Base-by-base conservation (phyloP, 2,329 filamentous ascomycete genomes). In the Calonectria naviculata region DNA sequence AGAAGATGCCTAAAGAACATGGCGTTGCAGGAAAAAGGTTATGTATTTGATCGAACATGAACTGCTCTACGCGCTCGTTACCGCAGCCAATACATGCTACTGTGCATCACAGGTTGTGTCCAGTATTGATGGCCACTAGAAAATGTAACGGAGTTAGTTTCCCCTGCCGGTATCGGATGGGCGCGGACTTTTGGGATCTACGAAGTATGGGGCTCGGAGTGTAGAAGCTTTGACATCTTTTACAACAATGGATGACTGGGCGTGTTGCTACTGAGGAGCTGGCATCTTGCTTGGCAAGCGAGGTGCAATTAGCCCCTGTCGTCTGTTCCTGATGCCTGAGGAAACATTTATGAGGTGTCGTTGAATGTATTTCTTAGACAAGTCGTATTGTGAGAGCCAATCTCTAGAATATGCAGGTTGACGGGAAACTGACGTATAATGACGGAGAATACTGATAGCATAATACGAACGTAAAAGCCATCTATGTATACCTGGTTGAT, bases 41-140 rank as follows among this genome's bases (percentile, higher is more conserved):
- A 9, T 68, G 49, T 0, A 78, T 10, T 29, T 78, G 76, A 5
- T 73, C 66, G 17, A 65, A 61, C 8, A 78, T 74, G 2, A 76
- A 76, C n/a, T 77, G 60, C 3, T 78, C 70, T 12, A 78, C 76
- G 1, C 75, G 63, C 38, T 73, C 71, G 52, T 78, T 78, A 3
- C 73, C 61, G 9, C 78, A 76, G 4, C 76, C 76, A 9, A 78
- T 60, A 24, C 74, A 78, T 0, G 76, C 76, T 4, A 78, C 76
- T 2, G 76, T 0, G 76, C 76, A 4, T 76, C 76, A 19, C 76
- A 74, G 9, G 76, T 78, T 5, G 76, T 75, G 29, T 78, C 76
- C 2, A 78, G 75, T 1, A 78, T 78, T 68, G 67, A 0, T 75
- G 71, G 1, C 76, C 76, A 71, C 78, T 75, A 66, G 28, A 78